Base-by-base conservation (phyloP, 768 basidiomycete genomes). In the Kockovaella imperatae region DNA sequence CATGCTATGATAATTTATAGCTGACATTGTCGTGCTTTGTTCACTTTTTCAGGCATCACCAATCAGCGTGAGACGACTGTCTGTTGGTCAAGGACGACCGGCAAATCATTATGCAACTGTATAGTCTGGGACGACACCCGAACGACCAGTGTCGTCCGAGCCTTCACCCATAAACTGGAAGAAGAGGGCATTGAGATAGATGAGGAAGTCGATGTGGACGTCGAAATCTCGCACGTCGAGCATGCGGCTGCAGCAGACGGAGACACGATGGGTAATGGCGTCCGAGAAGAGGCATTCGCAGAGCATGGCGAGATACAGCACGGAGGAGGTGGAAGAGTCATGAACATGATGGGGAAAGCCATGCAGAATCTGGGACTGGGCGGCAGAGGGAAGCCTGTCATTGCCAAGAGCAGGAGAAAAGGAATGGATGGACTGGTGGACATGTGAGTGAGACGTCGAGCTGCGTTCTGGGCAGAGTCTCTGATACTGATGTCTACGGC, bases 1-100 rank as follows among this genome's bases (percentile, higher is more conserved):
- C 17, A 24, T 20, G 35, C 7, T 24, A 24, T 29, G 28, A 20
- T 49, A 41, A 40, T 18, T 52, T 17, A 15, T 35, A 14, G 20
- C 35, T 42, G 49, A 35, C 7, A 39, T 42, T 18, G 25, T 6
- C 8, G 40, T 38, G 23, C 6, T 10, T 42, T 21, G 28, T 42
- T 25, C 6, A 7, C 23, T 10, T 20, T 20, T 57, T 83, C 85
- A 66, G 64, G 91, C 21, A 87, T 97, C 73, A 96, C 93, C 34
- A 99, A 96, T 68, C 93, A 97, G 73, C 83, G 95, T 46, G 95
- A 97, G 72, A 97, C 95, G 1, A 81, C 90, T 2, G 82, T 97
- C 25, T 86, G 82, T 15, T 97, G 95, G 95, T 86, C 86, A 66
- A 79, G 84, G 52, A 78, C 76, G 64, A 91, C 90, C 0, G 95